Conservation (phyloP, 306 rosid species). For the Cercis canadensis region DNA sequence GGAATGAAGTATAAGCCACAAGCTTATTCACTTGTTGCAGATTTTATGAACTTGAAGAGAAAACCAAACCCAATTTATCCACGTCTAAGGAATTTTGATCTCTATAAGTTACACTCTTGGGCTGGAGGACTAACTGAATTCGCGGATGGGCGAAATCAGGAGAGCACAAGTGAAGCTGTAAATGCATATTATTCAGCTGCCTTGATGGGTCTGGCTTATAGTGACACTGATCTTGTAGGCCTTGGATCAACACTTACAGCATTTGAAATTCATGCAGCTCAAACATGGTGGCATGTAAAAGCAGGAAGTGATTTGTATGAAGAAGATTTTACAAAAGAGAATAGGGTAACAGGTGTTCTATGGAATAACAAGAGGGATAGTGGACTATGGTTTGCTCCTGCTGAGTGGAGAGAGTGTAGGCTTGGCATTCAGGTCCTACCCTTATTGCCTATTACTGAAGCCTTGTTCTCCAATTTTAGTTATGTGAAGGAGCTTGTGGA, state of each 20-base stretch:
- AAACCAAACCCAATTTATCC: constrained; percentile 54
- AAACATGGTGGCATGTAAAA: constrained; percentile 86
- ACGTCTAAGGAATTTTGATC: constrained; percentile 77
- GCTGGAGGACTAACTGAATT: constrained; percentile 87
- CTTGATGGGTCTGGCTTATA: constrained; percentile 76
- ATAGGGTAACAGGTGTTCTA: constrained; percentile 66
- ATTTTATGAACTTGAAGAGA: constrained; percentile 64
- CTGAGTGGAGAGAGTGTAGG: constrained; percentile 77
- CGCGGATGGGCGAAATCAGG: constrained; percentile 84
- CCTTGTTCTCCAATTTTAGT: constrained; percentile 58
- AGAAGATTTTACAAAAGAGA: constrained; percentile 61
- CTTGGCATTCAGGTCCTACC: constrained; percentile 88
- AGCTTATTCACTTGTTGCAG: constrained; percentile 72
- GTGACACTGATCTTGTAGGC: constrained; percentile 62
- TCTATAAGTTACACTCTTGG: constrained; percentile 83
- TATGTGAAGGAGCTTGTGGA: constrained; percentile 75
- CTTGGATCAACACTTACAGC: constrained; percentile 68
- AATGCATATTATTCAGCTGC: constrained; percentile 86
- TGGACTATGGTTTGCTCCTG: constrained; percentile 90
- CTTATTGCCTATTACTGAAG: constrained; percentile 68
- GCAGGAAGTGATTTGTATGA: constrained; percentile 58
- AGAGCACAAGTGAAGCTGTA: constrained; percentile 87
- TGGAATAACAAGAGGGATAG: constrained; percentile 91
- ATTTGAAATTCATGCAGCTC: constrained; percentile 71
- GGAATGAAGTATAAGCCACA: constrained; percentile 70